These are phyloP conservation scores for Penicillium egyptiacum DNA, from an alignment of 495 filamentous ascomycete species.

Conservation along the genomic window DNA sequence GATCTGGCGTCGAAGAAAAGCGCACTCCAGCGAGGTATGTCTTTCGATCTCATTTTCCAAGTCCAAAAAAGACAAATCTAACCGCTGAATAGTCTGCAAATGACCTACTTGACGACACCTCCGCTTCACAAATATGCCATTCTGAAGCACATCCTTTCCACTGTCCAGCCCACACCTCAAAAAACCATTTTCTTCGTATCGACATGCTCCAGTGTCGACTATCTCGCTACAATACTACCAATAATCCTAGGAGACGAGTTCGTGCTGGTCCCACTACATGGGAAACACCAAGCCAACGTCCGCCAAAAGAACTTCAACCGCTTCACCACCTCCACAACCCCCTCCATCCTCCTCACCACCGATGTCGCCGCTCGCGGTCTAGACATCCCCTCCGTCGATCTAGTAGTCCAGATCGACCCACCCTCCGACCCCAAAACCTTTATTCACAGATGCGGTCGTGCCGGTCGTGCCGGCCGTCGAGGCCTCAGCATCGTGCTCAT, in stretches of 20 bases:
- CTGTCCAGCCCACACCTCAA: constrained; percentile 67
- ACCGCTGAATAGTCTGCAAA: constrained; percentile 60
- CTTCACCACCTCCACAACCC: constrained; percentile 65
- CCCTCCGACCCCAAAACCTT: constrained; percentile 93
- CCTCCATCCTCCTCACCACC: constrained; percentile 82
- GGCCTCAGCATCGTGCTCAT: constrained; percentile 85
- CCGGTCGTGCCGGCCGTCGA: constrained; percentile 82
- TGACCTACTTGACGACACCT: constrained; percentile 78
- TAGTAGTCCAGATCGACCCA: constrained; percentile 90
- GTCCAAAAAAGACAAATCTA: constrained; percentile 12
- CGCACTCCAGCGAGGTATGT: constrained; percentile 74
- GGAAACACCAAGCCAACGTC: constrained; percentile 78
- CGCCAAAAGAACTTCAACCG: constrained; percentile 77
- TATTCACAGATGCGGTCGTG: constrained; percentile 90
- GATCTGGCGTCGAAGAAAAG: constrained; percentile 71
- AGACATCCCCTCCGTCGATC: constrained; percentile 92
- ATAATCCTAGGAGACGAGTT: constrained; percentile 59
- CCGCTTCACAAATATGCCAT: constrained; percentile 75
- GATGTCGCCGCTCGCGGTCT: constrained; percentile 85
- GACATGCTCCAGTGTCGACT: constrained; percentile 94
- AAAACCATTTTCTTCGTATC: constrained; percentile 92
- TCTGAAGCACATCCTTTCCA: constrained; percentile 66
- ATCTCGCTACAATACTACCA: constrained; percentile 76
- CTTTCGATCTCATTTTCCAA: neutral
- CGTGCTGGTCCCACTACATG: constrained; percentile 77